Evolutionary conservation across 2,329 filamentous ascomycete species (phyloP), one percentile per base, ranked within the genome.

Genomic region (Monosporascus cannonballus): DNA sequence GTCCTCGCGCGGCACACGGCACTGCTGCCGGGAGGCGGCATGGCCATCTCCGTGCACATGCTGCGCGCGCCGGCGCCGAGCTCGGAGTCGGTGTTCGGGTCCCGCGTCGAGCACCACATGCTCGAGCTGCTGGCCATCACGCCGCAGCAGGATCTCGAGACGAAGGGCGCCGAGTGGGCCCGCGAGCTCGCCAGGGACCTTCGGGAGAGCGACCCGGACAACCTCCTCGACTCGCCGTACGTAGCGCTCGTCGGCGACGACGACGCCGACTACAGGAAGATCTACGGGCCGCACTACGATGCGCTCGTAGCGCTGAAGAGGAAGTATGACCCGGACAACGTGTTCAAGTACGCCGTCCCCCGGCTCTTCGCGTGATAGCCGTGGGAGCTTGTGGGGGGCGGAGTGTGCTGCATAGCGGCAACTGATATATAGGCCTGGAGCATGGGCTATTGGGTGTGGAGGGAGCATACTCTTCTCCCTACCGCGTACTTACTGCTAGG

Each of bases 291-390:
- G 4, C 60, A 69, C 17, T 60, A 64, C 42, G 53, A 57, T 3
- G 53, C 42, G 24, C 49, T 61, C 30, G 50, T 63, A 44, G 55
- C 25, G 48, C 51, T 70, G 42, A 70, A 73, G 56, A 60, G 59
- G 51, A 60, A 65, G 44, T 68, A 69, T 47, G 70, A 73, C 42
- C 65, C 69, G 0, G 52, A 64, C 4, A 69, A 71, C 53, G 61
- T 69, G 2, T 73, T 73, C 52, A 68, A 61, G 41, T 51, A 61
- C 25, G 54, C 58, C 3, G 52, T 61, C 14, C 59, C 58, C 47
- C 49, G 54, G 41, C 47, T 57, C 4, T 52, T 50, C 41, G 20
- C 37, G 47, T 38, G 48, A 47, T 50, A 27, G 37, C 24, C 17
- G 17, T 39, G 27, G 9, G 27, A 3, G 27, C 11, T 30, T 11